Evolutionary conservation across 2,329 filamentous ascomycete genomes (phyloP).

Genomic region (Alternaria ethzedia): DNA sequence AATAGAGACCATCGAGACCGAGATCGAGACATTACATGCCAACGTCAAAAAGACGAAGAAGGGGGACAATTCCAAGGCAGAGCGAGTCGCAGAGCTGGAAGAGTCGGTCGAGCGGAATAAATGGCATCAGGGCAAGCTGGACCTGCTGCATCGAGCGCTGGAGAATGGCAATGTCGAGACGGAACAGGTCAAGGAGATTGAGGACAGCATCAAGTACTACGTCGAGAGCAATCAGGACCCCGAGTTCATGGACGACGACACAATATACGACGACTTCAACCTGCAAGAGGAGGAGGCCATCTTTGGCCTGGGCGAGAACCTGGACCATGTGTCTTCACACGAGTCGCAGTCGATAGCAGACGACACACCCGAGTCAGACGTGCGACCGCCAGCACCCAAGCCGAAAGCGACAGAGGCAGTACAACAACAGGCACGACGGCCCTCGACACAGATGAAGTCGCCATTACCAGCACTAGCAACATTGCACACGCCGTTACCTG

Average conservation of each 20-base stretch:
- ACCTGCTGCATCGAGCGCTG: constrained; percentile 85
- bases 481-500: constrained; percentile 75
- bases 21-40: constrained; percentile 83
- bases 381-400: constrained; percentile 57
- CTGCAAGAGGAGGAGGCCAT: constrained; percentile 90
- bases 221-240: constrained; percentile 86
- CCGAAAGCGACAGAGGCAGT: constrained; percentile 68
- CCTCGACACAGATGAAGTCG: constrained; percentile 92
- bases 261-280: constrained; percentile 92
- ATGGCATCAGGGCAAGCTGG: constrained; percentile 92
- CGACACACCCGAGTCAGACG: constrained; percentile 69
- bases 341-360: constrained; percentile 93
- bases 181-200: constrained; percentile 83
- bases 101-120: constrained; percentile 88
- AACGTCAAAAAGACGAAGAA: constrained; percentile 96
- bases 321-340: constrained; percentile 91
- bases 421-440: constrained; percentile 65
- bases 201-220: constrained; percentile 94
- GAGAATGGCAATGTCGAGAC: constrained; percentile 92
- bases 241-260: constrained; percentile 93
- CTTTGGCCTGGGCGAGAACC: constrained; percentile 80
- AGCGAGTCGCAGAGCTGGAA: constrained; percentile 87
- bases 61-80: constrained; percentile 76
- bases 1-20: constrained; percentile 90
- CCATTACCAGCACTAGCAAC: constrained; percentile 92